phyloP scores from a whole-genome alignment of 1,284 basidiomycete genomes.

The Cutaneotrichosporon curvatum region DNA sequence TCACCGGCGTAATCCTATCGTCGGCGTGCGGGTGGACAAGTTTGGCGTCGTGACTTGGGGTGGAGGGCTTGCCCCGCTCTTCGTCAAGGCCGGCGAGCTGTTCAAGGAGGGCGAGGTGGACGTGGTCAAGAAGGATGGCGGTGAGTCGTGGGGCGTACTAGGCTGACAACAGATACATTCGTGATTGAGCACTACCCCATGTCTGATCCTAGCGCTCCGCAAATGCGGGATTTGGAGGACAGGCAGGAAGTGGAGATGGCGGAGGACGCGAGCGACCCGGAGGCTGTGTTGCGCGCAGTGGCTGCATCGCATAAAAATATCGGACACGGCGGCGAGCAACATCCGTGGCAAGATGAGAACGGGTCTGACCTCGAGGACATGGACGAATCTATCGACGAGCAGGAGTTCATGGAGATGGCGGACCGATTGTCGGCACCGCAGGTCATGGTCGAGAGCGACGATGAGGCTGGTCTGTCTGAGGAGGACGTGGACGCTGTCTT shows the following conservation, averaged over 20 bases:
- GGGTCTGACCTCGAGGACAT: slow-evolving; percentile 4
- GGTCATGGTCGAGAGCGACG: not conserved
- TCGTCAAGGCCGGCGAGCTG: slow-evolving; percentile 45
- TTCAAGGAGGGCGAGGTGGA: slow-evolving; percentile 44
- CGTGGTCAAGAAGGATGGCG: slow-evolving; percentile 25
- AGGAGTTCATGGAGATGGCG: too few species aligned
- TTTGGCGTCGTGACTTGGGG: slow-evolving; percentile 29
- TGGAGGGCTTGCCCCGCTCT: slow-evolving; percentile 37
- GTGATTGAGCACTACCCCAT: slow-evolving; percentile 21
- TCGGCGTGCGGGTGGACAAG: slow-evolving; percentile 6
- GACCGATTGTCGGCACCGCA: too few species aligned
- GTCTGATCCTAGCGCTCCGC: slow-evolving; percentile 32
- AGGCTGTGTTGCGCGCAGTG: not conserved
- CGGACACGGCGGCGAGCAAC: not conserved
- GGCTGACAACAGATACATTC: slow-evolving; percentile 13
- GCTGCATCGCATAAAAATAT: not conserved
- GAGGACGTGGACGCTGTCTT: not conserved
- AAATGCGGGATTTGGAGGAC: slow-evolving; percentile 28
- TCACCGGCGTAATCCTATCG: slow-evolving; percentile 10
- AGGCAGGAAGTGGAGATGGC: slow-evolving; percentile 22
- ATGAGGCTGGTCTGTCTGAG: not conserved
- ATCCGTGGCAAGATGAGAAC: not conserved
- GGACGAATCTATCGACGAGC: too few species aligned
- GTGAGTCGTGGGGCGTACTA: slow-evolving; percentile 16
- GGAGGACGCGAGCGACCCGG: not conserved